Percentiles rank a stretch among this genome's conserved stretches.
Evolutionary conservation across 768 basidiomycete genomes (phyloP).

Genomic region (Russula earlei): DNA sequence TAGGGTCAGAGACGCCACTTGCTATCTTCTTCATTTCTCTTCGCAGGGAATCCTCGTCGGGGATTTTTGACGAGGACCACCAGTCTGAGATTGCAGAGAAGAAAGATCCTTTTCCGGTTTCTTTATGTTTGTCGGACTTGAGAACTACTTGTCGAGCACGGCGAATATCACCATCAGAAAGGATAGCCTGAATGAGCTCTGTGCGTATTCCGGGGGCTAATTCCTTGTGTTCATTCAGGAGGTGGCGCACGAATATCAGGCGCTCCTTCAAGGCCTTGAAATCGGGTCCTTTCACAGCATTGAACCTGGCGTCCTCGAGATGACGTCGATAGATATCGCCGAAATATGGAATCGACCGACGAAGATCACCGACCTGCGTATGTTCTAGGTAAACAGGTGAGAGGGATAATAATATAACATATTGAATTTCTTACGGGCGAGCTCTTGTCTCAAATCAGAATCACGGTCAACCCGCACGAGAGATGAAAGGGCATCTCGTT

Average conservation of each 20-base stretch:
- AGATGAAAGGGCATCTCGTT: background rate
- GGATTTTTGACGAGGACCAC: background rate
- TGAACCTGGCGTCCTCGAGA: background rate
- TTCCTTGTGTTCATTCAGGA: background rate
- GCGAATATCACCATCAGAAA: background rate
- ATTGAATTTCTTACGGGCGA: background rate
- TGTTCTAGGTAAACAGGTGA: background rate
- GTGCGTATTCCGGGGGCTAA: background rate
- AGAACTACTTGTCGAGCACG: background rate
- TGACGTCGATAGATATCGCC: background rate
- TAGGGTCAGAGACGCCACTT: background rate
- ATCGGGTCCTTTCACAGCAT: background rate
- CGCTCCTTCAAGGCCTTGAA: background rate
- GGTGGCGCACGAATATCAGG: background rate
- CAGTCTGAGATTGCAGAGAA: background rate
- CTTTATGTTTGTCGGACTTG: background rate
- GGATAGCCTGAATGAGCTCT: background rate
- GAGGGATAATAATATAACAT: background rate
- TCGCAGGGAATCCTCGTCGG: background rate
- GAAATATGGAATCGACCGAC: background rate
- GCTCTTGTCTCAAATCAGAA: background rate
- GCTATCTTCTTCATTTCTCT: slow-evolving; percentile 4
- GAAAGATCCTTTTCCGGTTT: background rate
- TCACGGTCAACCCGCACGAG: background rate
- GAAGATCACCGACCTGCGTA: background rate